A percentile compares a stretch with the other conserved stretches of the same genome.
Conservation (phyloP, 768 basidiomycete genomes). For the Gymnopilus junonius region DNA sequence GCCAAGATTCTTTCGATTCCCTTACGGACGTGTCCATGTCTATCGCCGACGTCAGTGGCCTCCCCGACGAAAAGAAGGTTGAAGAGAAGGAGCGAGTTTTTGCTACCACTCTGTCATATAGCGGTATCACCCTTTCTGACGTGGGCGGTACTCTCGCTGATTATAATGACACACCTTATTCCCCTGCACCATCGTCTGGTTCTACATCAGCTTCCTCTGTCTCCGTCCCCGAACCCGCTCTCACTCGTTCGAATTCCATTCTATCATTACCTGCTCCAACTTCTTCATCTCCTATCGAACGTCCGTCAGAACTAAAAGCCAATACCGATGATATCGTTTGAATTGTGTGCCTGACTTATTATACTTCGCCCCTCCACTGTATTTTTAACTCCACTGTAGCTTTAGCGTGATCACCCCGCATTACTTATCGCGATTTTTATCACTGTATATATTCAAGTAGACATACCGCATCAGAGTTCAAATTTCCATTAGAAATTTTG, state of each 20-base stretch:
- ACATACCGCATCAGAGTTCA: not conserved
- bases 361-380: not conserved
- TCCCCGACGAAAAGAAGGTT: constrained; percentile 38
- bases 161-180: constrained; percentile 33
- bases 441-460: not conserved
- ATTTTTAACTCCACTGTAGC: constrained; percentile 17
- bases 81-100: constrained; percentile 38
- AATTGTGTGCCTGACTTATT: constrained; percentile 10
- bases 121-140: constrained; percentile 38
- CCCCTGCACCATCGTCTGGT: constrained; percentile 38
- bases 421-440: not conserved
- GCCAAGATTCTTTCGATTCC: constrained; percentile 53
- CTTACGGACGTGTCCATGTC: constrained; percentile 47
- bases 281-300: not conserved
- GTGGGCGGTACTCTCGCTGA: constrained; percentile 44
- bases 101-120: constrained; percentile 39
- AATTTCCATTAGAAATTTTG: not conserved
- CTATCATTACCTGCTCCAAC: constrained; percentile 22
- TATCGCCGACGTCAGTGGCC: constrained; percentile 43
- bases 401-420: constrained; percentile 6
- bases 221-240: constrained; percentile 26
- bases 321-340: constrained; percentile 29
- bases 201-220: constrained; percentile 41
- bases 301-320: constrained; percentile 22
- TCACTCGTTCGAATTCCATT: constrained; percentile 37